Conservation (phyloP, 2,329 filamentous ascomycete species). For the Clarireedia homoeocarpa region DNA sequence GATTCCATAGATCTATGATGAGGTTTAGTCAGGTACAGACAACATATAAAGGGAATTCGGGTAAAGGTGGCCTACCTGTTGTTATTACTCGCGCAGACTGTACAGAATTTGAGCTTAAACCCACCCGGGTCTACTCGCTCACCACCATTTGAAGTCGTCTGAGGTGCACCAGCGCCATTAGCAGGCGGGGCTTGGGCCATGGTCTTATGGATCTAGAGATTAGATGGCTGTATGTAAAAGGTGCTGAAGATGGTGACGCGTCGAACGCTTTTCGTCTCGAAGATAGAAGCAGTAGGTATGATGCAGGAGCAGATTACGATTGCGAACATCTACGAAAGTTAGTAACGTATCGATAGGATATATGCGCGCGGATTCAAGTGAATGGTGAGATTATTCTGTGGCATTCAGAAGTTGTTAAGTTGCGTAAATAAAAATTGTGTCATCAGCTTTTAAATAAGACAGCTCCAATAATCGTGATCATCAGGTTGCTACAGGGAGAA, state of each 20-base stretch:
- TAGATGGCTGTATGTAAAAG: neutral
- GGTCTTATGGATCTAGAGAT: neutral
- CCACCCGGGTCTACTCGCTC: slow-evolving; percentile 31
- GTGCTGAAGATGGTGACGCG: neutral
- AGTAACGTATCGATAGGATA: slow-evolving; percentile 2
- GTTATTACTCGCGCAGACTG: slow-evolving; percentile 97
- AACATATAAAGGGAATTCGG: neutral
- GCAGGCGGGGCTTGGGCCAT: slow-evolving; percentile 12
- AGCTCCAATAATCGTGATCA: slow-evolving; percentile 22
- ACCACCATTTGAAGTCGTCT: slow-evolving; percentile 16
- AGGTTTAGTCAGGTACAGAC: slow-evolving; percentile 12
- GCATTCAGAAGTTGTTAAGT: slow-evolving; percentile 21
- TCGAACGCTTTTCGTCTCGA: neutral
- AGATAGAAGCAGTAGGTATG: neutral
- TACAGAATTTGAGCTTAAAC: slow-evolving; percentile 93
- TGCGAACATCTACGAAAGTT: slow-evolving; percentile 1
- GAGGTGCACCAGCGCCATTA: slow-evolving; percentile 13
- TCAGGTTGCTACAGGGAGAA: slow-evolving; percentile 11
- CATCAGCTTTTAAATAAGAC: slow-evolving; percentile 19
- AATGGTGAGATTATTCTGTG: neutral
- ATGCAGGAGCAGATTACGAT: neutral
- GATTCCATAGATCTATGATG: slow-evolving; percentile 83
- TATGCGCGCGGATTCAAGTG: neutral
- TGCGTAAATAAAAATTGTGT: slow-evolving; percentile 17
- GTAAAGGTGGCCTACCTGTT: slow-evolving; percentile 58